A percentile compares a stretch with the other conserved stretches of the same genome.
Conservation (phyloP, 2,329 filamentous ascomycete species). For the Exserohilum rostratum region DNA sequence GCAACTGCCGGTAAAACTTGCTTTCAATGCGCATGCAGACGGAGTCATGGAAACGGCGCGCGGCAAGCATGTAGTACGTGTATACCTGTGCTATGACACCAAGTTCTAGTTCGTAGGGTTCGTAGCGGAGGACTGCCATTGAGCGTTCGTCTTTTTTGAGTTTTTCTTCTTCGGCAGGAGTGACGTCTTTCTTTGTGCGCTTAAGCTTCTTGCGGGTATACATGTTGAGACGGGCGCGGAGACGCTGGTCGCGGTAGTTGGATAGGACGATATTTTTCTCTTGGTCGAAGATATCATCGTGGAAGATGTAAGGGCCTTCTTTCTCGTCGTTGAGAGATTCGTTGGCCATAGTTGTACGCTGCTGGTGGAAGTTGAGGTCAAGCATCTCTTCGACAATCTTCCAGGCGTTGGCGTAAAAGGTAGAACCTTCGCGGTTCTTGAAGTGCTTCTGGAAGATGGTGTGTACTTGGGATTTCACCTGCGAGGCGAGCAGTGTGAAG, state of each 20-base stretch:
- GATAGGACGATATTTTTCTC: constrained; percentile 25
- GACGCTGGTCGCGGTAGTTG: constrained; percentile 34
- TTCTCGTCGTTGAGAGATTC: constrained; percentile 42
- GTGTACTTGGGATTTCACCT: constrained; percentile 23
- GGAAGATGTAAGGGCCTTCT: constrained; percentile 45
- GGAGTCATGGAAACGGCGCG: constrained; percentile 66
- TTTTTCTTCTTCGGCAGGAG: constrained; percentile 36
- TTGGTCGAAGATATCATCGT: constrained; percentile 23
- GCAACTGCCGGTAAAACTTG: constrained; percentile 42
- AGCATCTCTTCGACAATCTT: constrained; percentile 37
- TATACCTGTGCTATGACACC: constrained; percentile 67
- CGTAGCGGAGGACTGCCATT: constrained; percentile 54
- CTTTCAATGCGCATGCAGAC: constrained; percentile 49
- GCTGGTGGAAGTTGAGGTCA: constrained; percentile 30
- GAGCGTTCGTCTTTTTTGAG: constrained; percentile 29
- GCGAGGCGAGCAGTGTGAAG: constrained; percentile 25
- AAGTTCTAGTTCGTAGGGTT: constrained; percentile 66
- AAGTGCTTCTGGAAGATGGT: constrained; percentile 40
- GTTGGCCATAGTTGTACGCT: constrained; percentile 25
- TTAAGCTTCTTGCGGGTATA: constrained; percentile 33
- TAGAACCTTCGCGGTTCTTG: constrained; percentile 31
- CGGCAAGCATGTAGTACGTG: constrained; percentile 73
- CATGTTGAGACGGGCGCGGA: constrained; percentile 30
- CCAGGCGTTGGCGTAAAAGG: constrained; percentile 33
- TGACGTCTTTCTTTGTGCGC: constrained; percentile 17